Percentiles rank a stretch among this genome's conserved stretches.
phyloP scores from a whole-genome alignment of 2,329 filamentous ascomycete genomes.

The Penicillium sp. region DNA sequence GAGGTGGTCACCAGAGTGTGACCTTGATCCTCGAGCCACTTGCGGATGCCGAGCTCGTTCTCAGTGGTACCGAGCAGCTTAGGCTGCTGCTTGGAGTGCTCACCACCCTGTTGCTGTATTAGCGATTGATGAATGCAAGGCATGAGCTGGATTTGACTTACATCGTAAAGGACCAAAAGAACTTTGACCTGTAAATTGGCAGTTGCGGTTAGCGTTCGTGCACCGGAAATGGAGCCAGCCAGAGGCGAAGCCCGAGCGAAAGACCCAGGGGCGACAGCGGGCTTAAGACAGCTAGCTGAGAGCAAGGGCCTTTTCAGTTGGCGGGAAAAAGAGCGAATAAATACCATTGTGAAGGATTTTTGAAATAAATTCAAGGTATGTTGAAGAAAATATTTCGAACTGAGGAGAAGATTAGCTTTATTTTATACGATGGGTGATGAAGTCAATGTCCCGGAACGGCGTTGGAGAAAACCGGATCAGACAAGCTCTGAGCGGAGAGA shows the following conservation, averaged over 20 bases:
- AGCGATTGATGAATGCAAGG: slow-evolving; percentile 7
- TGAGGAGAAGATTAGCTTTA: slow-evolving; percentile 8
- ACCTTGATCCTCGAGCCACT: slow-evolving; percentile 96
- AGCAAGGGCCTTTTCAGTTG: slow-evolving; percentile 53
- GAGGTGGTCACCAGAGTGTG: slow-evolving; percentile 96
- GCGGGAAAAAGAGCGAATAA: slow-evolving; percentile 59
- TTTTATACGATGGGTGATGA: slow-evolving; percentile 8
- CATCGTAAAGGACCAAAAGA: slow-evolving; percentile 90
- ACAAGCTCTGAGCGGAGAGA: slow-evolving; percentile 1
- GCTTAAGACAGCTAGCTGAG: slow-evolving; percentile 35
- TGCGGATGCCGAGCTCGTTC: slow-evolving; percentile 95
- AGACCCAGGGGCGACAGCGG: slow-evolving; percentile 16
- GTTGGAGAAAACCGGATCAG: slow-evolving; percentile 16
- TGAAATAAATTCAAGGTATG: slow-evolving; percentile 4
- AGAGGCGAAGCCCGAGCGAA: slow-evolving; percentile 37
- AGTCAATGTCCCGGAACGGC: slow-evolving; percentile 11
- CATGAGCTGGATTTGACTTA: slow-evolving; percentile 42
- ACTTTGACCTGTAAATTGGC: slow-evolving; percentile 84
- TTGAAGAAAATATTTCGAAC: slow-evolving; percentile 9
- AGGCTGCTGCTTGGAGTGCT: slow-evolving; percentile 86
- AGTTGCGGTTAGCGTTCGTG: slow-evolving; percentile 62
- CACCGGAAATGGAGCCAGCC: slow-evolving; percentile 46
- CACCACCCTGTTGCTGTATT: slow-evolving; percentile 54
- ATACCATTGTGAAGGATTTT: slow-evolving; percentile 54
- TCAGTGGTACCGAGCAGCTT: slow-evolving; percentile 89